Conservation (phyloP, 225 moss, liverwort and hornwort species). For the Lunularia cruciata region DNA sequence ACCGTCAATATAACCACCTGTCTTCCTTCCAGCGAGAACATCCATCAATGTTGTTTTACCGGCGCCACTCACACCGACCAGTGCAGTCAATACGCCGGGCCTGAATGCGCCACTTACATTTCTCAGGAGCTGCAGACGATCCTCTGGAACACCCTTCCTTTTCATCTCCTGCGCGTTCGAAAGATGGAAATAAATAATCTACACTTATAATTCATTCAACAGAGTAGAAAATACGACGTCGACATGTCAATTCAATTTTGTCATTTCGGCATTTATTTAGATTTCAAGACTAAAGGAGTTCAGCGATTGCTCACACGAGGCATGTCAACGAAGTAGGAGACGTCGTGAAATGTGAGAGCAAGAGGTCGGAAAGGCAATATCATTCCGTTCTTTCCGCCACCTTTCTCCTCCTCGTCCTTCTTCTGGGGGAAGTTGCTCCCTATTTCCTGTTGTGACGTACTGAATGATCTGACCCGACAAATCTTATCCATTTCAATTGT, state of each 20-base stretch:
- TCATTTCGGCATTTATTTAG: no score
- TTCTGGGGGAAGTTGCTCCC: not conserved
- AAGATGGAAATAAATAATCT: no score
- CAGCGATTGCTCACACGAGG: constrained; percentile 26
- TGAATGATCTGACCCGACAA: not conserved
- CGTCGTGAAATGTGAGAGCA: constrained; percentile 55
- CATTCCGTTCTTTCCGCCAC: constrained; percentile 44
- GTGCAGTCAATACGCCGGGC: constrained; percentile 45
- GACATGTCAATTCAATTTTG: no score
- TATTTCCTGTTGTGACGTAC: not conserved
- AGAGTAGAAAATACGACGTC: no score
- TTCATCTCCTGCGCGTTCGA: constrained; percentile 38
- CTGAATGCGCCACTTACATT: constrained; percentile 49
- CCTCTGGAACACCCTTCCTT: constrained; percentile 31
- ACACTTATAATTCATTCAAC: no score
- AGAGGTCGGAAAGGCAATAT: constrained; percentile 70
- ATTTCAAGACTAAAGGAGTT: not conserved
- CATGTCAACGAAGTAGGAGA: constrained; percentile 71
- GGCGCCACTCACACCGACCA: constrained; percentile 51
- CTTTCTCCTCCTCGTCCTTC: not conserved
- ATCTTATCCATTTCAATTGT: constrained; percentile 25
- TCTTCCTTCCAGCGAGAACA: constrained; percentile 52
- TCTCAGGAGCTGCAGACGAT: constrained; percentile 38
- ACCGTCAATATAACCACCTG: constrained; percentile 48
- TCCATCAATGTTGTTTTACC: constrained; percentile 56